phyloP scores from a whole-genome alignment of 2,329 filamentous ascomycete genomes.

The Zarea fungicola region DNA sequence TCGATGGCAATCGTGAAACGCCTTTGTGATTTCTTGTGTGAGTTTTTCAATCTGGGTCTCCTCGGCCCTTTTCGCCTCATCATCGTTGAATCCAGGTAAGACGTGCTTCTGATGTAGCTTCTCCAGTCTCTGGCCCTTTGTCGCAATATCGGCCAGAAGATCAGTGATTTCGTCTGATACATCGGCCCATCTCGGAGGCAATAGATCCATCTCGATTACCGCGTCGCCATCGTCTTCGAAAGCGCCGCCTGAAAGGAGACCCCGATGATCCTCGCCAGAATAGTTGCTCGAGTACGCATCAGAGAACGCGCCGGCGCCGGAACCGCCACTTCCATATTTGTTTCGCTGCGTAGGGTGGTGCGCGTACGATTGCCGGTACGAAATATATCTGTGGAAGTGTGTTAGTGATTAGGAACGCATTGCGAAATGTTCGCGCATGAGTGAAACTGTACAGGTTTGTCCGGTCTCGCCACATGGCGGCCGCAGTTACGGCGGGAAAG shows the following conservation, averaged over 20 bases:
- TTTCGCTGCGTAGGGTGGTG: conserved; percentile 88
- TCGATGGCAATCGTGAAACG: conserved; percentile 85
- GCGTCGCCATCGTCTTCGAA: conserved; percentile 86
- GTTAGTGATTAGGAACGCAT: conserved; percentile 20
- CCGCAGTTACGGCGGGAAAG: conserved; percentile 30
- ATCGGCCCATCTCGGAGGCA: conserved; percentile 94
- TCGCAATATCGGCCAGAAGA: conserved; percentile 70
- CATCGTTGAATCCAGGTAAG: conserved; percentile 92
- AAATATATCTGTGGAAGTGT: conserved; percentile 69
- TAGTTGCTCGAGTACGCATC: conserved; percentile 48
- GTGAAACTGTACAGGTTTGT: conserved; percentile 76
- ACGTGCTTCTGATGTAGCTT: conserved; percentile 96
- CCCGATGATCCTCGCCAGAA: conserved; percentile 55
- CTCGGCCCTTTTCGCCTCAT: conserved; percentile 79
- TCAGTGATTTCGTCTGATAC: conserved; percentile 91
- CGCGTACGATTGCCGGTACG: conserved; percentile 96
- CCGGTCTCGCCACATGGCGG: conserved; percentile 96
- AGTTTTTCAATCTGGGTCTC: conserved; percentile 85
- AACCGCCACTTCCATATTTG: conserved; percentile 51
- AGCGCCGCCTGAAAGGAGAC: conserved; percentile 74
- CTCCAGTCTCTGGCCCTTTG: conserved; percentile 78
- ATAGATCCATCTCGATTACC: conserved; percentile 95
- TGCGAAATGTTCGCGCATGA: neutral
- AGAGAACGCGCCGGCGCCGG: conserved; percentile 52
- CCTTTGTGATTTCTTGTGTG: conserved; percentile 83